phyloP scores from a whole-genome alignment of 345 rosid genomes.

The Rhizophora mangle region DNA sequence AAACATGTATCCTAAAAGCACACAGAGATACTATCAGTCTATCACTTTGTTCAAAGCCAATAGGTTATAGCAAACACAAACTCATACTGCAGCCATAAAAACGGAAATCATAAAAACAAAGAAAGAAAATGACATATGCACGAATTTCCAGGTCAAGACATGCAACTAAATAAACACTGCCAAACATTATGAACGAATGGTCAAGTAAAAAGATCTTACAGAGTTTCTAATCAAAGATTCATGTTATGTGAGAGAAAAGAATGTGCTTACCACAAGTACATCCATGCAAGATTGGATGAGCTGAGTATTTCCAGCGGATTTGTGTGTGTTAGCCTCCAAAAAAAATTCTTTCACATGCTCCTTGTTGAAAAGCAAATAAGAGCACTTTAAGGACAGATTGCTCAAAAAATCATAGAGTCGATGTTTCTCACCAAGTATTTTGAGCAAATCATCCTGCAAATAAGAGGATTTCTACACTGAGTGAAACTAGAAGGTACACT shows the following conservation, averaged over 20 bases:
- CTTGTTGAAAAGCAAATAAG: constrained; percentile 80
- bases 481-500: not conserved
- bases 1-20: not conserved
- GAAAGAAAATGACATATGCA: not conserved
- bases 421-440: constrained; percentile 86
- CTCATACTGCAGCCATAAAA: constrained; percentile 2
- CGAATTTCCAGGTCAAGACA: not conserved
- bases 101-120: not conserved
- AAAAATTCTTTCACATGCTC: constrained; percentile 84
- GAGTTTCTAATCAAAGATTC: not conserved
- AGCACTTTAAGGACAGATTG: constrained; percentile 77
- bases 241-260: constrained; percentile 1
- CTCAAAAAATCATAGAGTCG: constrained; percentile 78
- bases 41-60: not conserved
- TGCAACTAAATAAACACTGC: not conserved
- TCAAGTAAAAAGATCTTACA: not conserved
- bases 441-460: constrained; percentile 89
- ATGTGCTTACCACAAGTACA: constrained; percentile 75
- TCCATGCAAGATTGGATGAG: constrained; percentile 72
- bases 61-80: not conserved
- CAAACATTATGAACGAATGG: not conserved
- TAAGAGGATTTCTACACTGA: constrained; percentile 5
- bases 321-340: constrained; percentile 55
- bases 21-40: not conserved
- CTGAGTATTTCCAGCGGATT: constrained; percentile 53